phyloP scores from a whole-genome alignment of 1,284 basidiomycete species.

The Paramarasmius palmivorus region DNA sequence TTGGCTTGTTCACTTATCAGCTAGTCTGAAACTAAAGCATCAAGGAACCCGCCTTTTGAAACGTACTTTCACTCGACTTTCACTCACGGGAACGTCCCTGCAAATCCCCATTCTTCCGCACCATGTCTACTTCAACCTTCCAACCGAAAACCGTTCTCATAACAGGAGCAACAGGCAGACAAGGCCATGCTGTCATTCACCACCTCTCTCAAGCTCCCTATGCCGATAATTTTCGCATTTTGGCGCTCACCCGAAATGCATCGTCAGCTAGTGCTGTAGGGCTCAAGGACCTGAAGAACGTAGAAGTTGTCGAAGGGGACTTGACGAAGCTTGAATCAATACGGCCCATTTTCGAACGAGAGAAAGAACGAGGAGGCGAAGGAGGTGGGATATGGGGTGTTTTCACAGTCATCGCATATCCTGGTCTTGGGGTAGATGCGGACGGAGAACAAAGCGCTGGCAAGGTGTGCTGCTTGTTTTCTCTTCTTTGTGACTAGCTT shows the following conservation, averaged over 20 bases:
- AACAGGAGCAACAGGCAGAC: constrained; percentile 11
- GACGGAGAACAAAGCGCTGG: constrained; percentile 41
- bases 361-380: constrained; percentile 16
- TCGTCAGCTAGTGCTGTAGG: constrained; percentile 28
- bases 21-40: no score
- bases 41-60: no score
- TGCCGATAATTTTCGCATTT: constrained; percentile 29
- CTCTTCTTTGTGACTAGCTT: constrained; percentile 13
- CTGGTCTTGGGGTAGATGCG: constrained; percentile 39
- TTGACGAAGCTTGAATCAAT: constrained; percentile 31
- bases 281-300: constrained; percentile 26
- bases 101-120: no score
- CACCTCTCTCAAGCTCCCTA: neutral
- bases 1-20: no score
- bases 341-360: constrained; percentile 32
- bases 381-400: constrained; percentile 36
- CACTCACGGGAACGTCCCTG: no score
- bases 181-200: constrained; percentile 6
- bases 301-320: constrained; percentile 27
- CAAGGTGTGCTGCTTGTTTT: constrained; percentile 27
- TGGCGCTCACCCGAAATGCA: constrained; percentile 40
- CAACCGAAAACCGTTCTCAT: constrained; percentile 6
- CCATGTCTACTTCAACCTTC: no score
- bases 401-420: constrained; percentile 37
- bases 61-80: no score